Base-by-base conservation (phyloP, 371 early-diverging fungal genomes). In the Mucor circinelloides region DNA sequence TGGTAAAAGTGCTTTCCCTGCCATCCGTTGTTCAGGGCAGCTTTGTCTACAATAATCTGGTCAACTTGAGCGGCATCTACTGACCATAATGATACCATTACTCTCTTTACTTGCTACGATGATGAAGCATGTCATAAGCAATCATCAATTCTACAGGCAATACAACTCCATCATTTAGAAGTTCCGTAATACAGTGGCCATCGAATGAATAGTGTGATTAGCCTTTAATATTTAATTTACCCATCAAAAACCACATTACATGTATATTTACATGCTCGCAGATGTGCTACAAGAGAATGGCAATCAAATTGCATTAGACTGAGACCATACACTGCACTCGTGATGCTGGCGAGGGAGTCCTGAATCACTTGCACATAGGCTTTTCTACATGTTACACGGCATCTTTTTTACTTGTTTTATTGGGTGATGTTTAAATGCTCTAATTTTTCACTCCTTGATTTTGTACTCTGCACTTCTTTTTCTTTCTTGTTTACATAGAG, bases 341-440 rank as follows among this genome's bases (percentile, higher is more conserved):
- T n/a, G n/a, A n/a, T n/a, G n/a, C n/a, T n/a, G n/a, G n/a, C n/a
- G n/a, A n/a, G n/a, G n/a, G n/a, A n/a, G n/a, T n/a, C n/a, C n/a
- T 46, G 21, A 21, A 46, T 10, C 21, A 46, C 21, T 44, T 44
- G n/a, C 36, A 36, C 36, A 40, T 40, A 40, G 40, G 40, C 21
- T 46, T 52, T 25, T 52, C 27, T 52, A 52, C 52, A 52, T 52
- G 52, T 52, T 52, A 52, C 52, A 52, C 52, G 25, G 27, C 52
- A 52, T 52, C 3, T 4, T 52, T 48, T 52, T 23, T 25, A 23
- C 9, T 23, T 9, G 8, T 50, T 50, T 52, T 27, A 52, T 52
- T 52, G 52, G 52, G 25, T 52, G 52, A 52, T 52, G 50, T 50
- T 25, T 52, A 52, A 27, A 27, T 52, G 12, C 10, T 52, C 25